Evolutionary conservation across 2,329 filamentous ascomycete genomes (phyloP).

Genomic region (Ophiostoma perfectum): DNA sequence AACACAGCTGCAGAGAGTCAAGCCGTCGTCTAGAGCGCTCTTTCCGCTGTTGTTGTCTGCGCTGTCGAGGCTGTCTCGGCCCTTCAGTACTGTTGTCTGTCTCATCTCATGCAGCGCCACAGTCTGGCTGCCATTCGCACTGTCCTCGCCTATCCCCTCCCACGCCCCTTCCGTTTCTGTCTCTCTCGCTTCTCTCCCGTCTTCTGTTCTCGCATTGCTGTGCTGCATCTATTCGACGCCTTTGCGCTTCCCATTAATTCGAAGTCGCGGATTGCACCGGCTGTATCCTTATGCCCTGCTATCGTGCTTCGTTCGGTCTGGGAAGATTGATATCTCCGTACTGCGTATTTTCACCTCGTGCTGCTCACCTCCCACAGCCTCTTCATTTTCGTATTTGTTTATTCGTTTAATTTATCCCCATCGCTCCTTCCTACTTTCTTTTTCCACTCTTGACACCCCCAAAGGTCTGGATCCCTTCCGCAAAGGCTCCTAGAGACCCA

Average conservation of each 20-base stretch:
- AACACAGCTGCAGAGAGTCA: not conserved
- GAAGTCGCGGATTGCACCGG: not conserved
- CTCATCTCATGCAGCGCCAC: not conserved
- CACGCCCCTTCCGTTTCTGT: constrained; percentile 2
- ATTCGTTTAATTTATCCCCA: not conserved
- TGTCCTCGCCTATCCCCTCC: not conserved
- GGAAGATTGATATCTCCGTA: too few relatives aligned
- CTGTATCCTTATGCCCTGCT: too few relatives aligned
- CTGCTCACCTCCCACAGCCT: not conserved
- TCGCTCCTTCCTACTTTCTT: not conserved
- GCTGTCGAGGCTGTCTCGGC: not conserved
- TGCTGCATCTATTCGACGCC: not conserved
- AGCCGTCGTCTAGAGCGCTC: not conserved
- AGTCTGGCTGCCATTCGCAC: not conserved
- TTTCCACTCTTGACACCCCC: not conserved
- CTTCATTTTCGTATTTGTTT: not conserved
- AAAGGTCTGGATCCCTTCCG: constrained; percentile 6
- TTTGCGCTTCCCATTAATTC: not conserved
- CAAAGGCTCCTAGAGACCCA: not conserved
- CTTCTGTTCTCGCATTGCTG: not conserved
- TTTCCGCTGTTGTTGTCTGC: not conserved
- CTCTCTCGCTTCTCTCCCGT: not conserved
- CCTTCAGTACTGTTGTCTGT: not conserved
- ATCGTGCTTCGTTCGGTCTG: too few relatives aligned
- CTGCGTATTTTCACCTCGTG: not conserved